phyloP scores from a whole-genome alignment of 83 land plant genomes.

The Picea abies region DNA sequence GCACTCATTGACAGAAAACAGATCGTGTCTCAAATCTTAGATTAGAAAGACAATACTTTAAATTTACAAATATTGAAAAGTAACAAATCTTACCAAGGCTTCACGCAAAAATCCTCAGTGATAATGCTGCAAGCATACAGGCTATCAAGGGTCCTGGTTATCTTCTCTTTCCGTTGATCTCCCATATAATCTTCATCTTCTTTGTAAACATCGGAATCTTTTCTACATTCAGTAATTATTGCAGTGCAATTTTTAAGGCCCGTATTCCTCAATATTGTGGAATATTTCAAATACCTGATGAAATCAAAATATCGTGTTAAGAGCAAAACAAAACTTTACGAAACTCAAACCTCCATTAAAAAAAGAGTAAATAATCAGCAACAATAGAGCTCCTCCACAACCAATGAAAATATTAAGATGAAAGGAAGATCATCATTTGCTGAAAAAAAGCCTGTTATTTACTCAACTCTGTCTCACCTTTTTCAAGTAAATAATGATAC shows the following conservation, averaged over 20 bases:
- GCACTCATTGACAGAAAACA: background rate
- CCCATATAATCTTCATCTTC: conserved; percentile 15
- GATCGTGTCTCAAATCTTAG: background rate
- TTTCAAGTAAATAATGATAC: background rate
- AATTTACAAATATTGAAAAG: background rate
- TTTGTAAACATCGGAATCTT: conserved; percentile 8
- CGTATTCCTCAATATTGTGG: conserved; percentile 17
- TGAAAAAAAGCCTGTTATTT: background rate
- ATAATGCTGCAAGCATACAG: conserved; percentile 5
- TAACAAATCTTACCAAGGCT: conserved; percentile 1
- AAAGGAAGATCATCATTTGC: background rate
- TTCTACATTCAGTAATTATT: background rate
- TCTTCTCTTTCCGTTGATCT: conserved; percentile 13
- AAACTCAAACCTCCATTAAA: background rate
- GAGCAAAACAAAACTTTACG: background rate
- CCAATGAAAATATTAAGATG: background rate
- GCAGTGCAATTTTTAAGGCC: background rate
- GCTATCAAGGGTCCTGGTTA: conserved; percentile 14
- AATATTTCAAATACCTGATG: conserved; percentile 15
- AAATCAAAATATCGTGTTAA: background rate
- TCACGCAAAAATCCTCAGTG: conserved; percentile 6
- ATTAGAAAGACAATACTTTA: background rate
- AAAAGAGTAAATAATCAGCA: background rate
- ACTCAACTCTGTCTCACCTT: background rate
- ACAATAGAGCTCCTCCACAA: background rate